Conservation (phyloP, 164 flowering plant genomes). For the Macadamia tetraphylla region DNA sequence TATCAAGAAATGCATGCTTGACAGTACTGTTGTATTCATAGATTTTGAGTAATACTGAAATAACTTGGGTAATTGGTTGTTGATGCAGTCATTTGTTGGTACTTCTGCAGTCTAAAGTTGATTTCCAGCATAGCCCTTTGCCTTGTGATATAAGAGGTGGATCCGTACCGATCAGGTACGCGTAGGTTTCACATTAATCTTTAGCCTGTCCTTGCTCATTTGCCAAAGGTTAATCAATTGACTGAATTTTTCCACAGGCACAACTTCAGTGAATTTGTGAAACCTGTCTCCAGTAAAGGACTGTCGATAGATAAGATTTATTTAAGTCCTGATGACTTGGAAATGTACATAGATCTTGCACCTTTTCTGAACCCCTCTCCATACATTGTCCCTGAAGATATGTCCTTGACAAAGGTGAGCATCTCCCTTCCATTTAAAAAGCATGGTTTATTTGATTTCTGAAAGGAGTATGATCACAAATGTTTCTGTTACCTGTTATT, state of each 20-base stretch:
- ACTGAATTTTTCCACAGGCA: conserved; percentile 46
- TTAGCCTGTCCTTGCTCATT: conserved; percentile 1
- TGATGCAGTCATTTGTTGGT: conserved; percentile 82
- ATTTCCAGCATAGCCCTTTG: conserved; percentile 90
- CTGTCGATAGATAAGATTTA: conserved; percentile 71
- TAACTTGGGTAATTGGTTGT: conserved; percentile 9
- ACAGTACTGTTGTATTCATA: neutral
- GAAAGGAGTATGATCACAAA: neutral
- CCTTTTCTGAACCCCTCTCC: conserved; percentile 96
- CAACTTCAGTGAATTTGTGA: conserved; percentile 72
- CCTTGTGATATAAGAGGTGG: conserved; percentile 61
- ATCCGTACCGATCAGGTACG: conserved; percentile 54
- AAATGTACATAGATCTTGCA: conserved; percentile 95
- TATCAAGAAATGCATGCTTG: neutral
- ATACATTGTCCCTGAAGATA: conserved; percentile 89
- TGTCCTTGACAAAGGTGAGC: conserved; percentile 89
- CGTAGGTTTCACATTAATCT: conserved; percentile 3
- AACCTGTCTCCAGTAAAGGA: conserved; percentile 94
- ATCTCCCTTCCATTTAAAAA: neutral
- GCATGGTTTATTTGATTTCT: neutral
- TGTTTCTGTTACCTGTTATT: neutral
- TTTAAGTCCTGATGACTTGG: conserved; percentile 82
- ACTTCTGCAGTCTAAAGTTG: conserved; percentile 85
- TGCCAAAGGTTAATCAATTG: conserved; percentile 7
- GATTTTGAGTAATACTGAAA: neutral